Evolutionary conservation across 176 grass and related monocot genomes (phyloP).

Genomic region (Areca catechu): DNA sequence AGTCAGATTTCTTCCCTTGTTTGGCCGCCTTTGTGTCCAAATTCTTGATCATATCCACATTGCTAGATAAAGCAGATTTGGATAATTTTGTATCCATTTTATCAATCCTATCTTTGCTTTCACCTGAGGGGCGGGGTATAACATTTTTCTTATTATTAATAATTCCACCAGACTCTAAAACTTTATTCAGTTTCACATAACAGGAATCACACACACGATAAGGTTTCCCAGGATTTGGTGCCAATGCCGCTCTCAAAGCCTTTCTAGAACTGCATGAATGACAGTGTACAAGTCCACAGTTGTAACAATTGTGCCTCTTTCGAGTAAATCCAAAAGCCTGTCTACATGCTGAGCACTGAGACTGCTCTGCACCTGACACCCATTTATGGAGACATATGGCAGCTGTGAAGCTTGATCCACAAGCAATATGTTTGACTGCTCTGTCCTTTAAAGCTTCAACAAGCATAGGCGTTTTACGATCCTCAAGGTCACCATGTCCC

Average conservation of each 20-base stretch:
- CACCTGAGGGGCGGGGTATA: background rate
- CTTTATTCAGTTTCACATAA: slow-evolving; percentile 76
- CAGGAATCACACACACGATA: slow-evolving; percentile 96
- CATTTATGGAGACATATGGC: slow-evolving; percentile 94
- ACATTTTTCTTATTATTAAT: slow-evolving; percentile 28
- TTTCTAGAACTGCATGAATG: slow-evolving; percentile 91
- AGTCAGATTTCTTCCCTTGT: slow-evolving; percentile 59
- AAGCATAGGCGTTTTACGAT: slow-evolving; percentile 69
- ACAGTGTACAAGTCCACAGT: slow-evolving; percentile 94
- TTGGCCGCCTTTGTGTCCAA: slow-evolving; percentile 78
- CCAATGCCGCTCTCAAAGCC: slow-evolving; percentile 69
- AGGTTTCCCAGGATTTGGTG: slow-evolving; percentile 91
- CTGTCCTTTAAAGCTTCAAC: slow-evolving; percentile 88
- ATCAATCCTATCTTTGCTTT: slow-evolving; percentile 33
- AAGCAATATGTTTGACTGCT: slow-evolving; percentile 68
- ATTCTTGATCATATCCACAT: slow-evolving; percentile 81
- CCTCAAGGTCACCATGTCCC: slow-evolving; percentile 73
- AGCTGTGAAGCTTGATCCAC: slow-evolving; percentile 82
- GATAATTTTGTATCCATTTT: slow-evolving; percentile 31
- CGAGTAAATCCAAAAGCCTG: slow-evolving; percentile 96
- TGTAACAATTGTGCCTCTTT: slow-evolving; percentile 96
- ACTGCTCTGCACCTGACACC: slow-evolving; percentile 88
- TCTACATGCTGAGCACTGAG: slow-evolving; percentile 82
- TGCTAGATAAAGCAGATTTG: slow-evolving; percentile 34
- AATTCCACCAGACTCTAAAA: slow-evolving; percentile 49